A percentile compares a stretch with the other conserved stretches of the same genome.
Conservation (phyloP, 1,284 basidiomycete genomes). For the Rhodotorula sp. region DNA sequence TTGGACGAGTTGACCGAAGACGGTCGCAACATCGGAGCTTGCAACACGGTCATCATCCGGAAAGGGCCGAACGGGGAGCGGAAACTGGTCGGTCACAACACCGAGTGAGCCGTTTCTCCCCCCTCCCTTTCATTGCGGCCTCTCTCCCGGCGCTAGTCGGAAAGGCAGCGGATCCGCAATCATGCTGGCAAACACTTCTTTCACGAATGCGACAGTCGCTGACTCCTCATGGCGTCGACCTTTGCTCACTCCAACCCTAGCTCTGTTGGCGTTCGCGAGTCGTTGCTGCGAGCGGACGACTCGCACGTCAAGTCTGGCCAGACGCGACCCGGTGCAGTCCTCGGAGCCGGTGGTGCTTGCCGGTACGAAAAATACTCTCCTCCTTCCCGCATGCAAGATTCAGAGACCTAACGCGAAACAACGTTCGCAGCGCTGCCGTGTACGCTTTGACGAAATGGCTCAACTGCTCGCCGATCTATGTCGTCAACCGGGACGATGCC, state of each 20-base stretch:
- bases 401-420: not conserved
- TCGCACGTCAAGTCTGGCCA: conserved; percentile 34
- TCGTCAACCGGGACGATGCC: conserved; percentile 40
- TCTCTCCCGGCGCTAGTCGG: not conserved
- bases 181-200: conserved; percentile 25
- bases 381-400: too few species aligned
- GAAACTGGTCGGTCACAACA: conserved; percentile 24
- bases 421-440: conserved; percentile 21
- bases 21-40: conserved; percentile 38
- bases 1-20: conserved; percentile 40
- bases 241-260: not conserved
- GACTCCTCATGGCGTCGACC: not conserved
- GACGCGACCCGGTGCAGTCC: conserved; percentile 37
- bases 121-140: not conserved
- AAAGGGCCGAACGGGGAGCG: conserved; percentile 34
- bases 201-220: conserved; percentile 1
- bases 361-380: conserved; percentile 18
- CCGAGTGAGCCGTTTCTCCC: conserved; percentile 3
- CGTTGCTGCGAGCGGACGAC: conserved; percentile 33
- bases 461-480: conserved; percentile 42
- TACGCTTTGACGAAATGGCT: conserved; percentile 37
- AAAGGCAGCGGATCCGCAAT: not conserved
- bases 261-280: conserved; percentile 40
- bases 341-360: conserved; percentile 42
- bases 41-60: conserved; percentile 40